A percentile compares a stretch with the other conserved stretches of the same genome.
These are phyloP conservation scores for Acorus gramineus DNA, from an alignment of 106 monocot species.

Conservation along the genomic window DNA sequence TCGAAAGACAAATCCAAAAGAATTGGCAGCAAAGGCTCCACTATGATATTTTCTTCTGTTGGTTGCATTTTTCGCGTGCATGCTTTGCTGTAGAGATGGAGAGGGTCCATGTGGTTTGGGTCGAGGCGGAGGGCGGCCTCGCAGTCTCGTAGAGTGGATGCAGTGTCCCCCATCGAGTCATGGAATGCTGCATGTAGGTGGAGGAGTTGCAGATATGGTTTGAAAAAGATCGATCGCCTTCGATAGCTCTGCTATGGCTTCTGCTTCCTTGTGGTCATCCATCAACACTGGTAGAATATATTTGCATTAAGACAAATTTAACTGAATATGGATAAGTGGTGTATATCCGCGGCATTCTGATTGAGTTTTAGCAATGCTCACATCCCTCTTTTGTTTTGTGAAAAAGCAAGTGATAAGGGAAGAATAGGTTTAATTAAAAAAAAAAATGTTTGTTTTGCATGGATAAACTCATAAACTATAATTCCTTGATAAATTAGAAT, in stretches of 20 bases:
- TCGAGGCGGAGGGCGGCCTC: slow-evolving; percentile 92
- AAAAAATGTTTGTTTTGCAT: too few species aligned
- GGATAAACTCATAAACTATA: too few species aligned
- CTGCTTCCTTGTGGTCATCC: slow-evolving; percentile 81
- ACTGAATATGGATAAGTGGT: too few species aligned
- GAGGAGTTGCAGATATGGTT: slow-evolving; percentile 84
- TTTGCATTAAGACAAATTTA: too few species aligned
- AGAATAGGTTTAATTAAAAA: too few species aligned
- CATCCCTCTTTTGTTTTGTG: too few species aligned
- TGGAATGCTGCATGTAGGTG: slow-evolving; percentile 89
- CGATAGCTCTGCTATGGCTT: slow-evolving; percentile 75
- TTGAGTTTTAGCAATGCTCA: too few species aligned
- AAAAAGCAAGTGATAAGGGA: too few species aligned
- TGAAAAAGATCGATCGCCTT: slow-evolving; percentile 67
- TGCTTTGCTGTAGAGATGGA: slow-evolving; percentile 68
- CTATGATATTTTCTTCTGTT: slow-evolving; percentile 5
- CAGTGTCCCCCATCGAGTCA: slow-evolving; percentile 58
- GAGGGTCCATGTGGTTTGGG: slow-evolving; percentile 56
- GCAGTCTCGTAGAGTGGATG: slow-evolving; percentile 53
- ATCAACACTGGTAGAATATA: slow-evolving; percentile 50
- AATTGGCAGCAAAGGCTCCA: too few species aligned
- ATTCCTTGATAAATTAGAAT: too few species aligned
- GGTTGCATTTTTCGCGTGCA: slow-evolving; percentile 11
- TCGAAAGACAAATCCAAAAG: too few species aligned
- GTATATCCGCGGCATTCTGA: too few species aligned